Conservation (phyloP, 2,329 filamentous ascomycete genomes). For the Aspergillus fumigatiaffinis region DNA sequence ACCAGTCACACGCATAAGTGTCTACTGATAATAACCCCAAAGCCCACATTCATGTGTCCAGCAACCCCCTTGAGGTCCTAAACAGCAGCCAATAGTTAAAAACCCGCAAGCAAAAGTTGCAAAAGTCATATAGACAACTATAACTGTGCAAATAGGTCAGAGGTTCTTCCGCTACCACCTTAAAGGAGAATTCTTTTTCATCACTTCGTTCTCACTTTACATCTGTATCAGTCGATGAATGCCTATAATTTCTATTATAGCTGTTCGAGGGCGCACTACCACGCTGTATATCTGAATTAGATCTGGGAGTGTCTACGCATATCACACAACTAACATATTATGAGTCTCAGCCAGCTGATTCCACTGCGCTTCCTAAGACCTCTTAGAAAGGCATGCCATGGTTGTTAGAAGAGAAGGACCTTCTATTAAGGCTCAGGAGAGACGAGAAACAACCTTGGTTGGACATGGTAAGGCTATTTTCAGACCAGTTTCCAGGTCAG, state of each 20-base stretch:
- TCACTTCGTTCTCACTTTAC: slow-evolving; percentile 8
- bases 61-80: neutral
- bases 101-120: neutral
- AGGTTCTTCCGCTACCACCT: slow-evolving; percentile 1
- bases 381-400: slow-evolving; percentile 5
- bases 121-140: neutral
- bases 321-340: neutral
- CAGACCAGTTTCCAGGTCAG: slow-evolving; percentile 6
- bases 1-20: slow-evolving; percentile 1
- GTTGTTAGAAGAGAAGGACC: slow-evolving; percentile 3
- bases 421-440: slow-evolving; percentile 7
- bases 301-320: neutral
- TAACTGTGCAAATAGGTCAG: neutral
- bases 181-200: too few species aligned
- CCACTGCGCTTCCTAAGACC: neutral
- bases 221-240: slow-evolving; percentile 2
- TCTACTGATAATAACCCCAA: slow-evolving; percentile 1
- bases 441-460: slow-evolving; percentile 10
- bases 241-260: slow-evolving; percentile 7
- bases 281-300: slow-evolving; percentile 1
- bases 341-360: slow-evolving; percentile 1
- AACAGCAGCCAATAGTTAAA: neutral
- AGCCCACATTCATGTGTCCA: neutral
- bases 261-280: slow-evolving; percentile 8
- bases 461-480: slow-evolving; percentile 6